phyloP scores from a whole-genome alignment of 805 yeast genomes.

The Candida taoyuanica region DNA sequence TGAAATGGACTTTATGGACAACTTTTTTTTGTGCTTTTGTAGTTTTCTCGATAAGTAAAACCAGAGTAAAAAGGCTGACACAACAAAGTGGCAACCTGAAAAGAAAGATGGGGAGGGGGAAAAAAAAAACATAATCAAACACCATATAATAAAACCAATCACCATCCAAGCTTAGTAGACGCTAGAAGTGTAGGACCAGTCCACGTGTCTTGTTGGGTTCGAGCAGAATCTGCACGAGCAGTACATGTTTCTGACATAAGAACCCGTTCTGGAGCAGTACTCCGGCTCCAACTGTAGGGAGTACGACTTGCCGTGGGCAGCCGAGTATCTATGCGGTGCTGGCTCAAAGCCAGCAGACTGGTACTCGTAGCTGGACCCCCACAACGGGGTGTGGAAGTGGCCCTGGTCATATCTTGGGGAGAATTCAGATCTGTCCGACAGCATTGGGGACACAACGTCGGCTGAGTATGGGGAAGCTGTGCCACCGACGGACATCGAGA shows the following conservation, averaged over 20 bases:
- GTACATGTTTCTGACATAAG: conserved; percentile 17
- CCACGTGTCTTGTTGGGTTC: conserved; percentile 17
- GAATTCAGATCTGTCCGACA: conserved; percentile 16
- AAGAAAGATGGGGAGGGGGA: too few species aligned
- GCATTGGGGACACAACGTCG: conserved; percentile 17
- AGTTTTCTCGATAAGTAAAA: not conserved
- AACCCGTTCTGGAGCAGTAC: conserved; percentile 24
- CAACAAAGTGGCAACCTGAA: not conserved
- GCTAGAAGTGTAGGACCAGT: conserved; percentile 18
- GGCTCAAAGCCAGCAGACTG: conserved; percentile 15
- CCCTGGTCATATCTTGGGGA: conserved; percentile 17
- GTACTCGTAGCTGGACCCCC: conserved; percentile 10
- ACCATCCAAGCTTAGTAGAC: conserved; percentile 1
- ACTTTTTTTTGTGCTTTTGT: conserved; percentile 1
- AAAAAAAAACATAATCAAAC: not conserved
- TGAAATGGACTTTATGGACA: conserved; percentile 1
- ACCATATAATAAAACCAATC: too few species aligned
- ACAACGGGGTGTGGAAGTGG: conserved; percentile 10
- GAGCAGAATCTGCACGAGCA: conserved; percentile 26
- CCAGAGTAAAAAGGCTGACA: not conserved
- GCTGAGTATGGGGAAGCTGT: conserved; percentile 3
- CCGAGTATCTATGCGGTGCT: conserved; percentile 6
- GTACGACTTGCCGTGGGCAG: too few species aligned
- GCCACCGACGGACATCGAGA: conserved; percentile 3
- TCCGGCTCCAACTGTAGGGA: conserved; percentile 21